A percentile compares a stretch with the other conserved stretches of the same genome.
These are phyloP conservation scores for Trichoderma atrobrunneum DNA, from an alignment of 2,329 filamentous ascomycete species.

Conservation along the genomic window DNA sequence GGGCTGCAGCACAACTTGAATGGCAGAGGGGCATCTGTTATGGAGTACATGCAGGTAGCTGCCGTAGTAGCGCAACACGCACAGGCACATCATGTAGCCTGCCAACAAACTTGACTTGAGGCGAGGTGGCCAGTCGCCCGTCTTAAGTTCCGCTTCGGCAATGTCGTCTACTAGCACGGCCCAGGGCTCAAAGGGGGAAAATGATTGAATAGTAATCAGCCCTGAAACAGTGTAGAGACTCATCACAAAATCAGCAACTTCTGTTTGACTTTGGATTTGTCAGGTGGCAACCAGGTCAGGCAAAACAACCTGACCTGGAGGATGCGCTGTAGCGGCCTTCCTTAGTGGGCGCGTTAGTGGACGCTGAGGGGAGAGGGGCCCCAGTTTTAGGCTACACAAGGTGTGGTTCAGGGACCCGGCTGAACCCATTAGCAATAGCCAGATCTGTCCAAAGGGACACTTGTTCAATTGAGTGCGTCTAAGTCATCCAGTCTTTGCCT, in stretches of 20 bases:
- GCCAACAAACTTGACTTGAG: not conserved
- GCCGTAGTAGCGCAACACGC: not conserved
- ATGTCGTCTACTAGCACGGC: not conserved
- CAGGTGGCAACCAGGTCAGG: constrained; percentile 1
- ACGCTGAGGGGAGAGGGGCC: constrained; percentile 6
- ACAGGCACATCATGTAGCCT: not conserved
- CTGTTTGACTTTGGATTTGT: not conserved
- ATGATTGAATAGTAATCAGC: not conserved
- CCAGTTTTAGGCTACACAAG: constrained; percentile 14
- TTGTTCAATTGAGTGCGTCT: constrained; percentile 41
- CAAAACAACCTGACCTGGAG: not conserved
- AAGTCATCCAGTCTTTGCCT: constrained; percentile 18
- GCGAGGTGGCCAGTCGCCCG: not conserved
- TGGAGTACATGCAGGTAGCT: constrained; percentile 9
- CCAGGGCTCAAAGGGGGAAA: not conserved
- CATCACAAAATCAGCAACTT: not conserved
- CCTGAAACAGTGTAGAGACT: not conserved
- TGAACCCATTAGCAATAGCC: constrained; percentile 1
- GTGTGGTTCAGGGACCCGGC: constrained; percentile 12
- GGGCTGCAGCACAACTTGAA: not conserved
- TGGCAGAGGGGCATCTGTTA: constrained; percentile 1
- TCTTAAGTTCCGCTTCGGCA: not conserved
- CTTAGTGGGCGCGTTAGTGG: constrained; percentile 8
- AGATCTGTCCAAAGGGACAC: constrained; percentile 38
- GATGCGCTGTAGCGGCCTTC: constrained; percentile 5